phyloP scores from a whole-genome alignment of 2,329 filamentous ascomycete species.

The Chrysosphaeria jannelii region DNA sequence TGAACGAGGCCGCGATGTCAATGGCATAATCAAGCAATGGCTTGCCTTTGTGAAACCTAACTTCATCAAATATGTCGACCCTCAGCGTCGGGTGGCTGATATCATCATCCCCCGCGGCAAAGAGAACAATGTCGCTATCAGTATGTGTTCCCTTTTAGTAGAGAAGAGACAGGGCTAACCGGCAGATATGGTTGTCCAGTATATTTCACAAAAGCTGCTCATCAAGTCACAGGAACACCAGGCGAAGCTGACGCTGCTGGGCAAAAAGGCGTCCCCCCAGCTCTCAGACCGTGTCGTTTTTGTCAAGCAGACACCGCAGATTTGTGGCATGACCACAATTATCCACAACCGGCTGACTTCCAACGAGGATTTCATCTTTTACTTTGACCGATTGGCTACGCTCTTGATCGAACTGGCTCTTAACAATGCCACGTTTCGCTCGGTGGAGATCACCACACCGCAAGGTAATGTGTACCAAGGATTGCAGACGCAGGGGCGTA shows the following conservation, averaged over 20 bases:
- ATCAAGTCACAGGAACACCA: constrained; percentile 68
- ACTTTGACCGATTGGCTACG: constrained; percentile 73
- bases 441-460: constrained; percentile 36
- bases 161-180: no score
- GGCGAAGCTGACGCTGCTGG: constrained; percentile 45
- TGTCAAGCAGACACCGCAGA: constrained; percentile 47
- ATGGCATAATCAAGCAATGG: constrained; percentile 96
- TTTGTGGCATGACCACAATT: constrained; percentile 70
- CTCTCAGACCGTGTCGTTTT: constrained; percentile 47
- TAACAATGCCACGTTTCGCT: constrained; percentile 43
- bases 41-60: constrained; percentile 91
- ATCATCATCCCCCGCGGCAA: constrained; percentile 87
- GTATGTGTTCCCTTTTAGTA: constrained; percentile 15
- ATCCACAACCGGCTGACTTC: constrained; percentile 52
- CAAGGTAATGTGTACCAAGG: constrained; percentile 39
- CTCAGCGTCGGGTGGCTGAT: constrained; percentile 73
- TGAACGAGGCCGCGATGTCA: constrained; percentile 60
- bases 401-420: constrained; percentile 61
- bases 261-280: constrained; percentile 37
- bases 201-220: constrained; percentile 62
- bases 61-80: constrained; percentile 78
- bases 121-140: constrained; percentile 77
- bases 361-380: constrained; percentile 86
- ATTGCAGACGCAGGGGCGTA: constrained; percentile 35
- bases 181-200: constrained; percentile 74